Evolutionary conservation across 805 yeast species (phyloP).

Genomic region (Wickerhamomyces canadensis): DNA sequence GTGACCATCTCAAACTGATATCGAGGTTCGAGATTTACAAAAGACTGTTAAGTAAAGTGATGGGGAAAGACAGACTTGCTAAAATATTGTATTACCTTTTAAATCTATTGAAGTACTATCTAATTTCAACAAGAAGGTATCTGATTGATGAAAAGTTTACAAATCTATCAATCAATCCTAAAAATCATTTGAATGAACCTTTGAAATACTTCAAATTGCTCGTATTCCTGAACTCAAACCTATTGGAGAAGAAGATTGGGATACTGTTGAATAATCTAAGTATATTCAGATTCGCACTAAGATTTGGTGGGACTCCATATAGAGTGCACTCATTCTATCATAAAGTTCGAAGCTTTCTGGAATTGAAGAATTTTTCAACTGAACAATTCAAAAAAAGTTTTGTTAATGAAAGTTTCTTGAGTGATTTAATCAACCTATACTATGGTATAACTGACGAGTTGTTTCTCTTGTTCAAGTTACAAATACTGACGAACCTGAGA

Average conservation of each 20-base stretch:
- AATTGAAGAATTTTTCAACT: conserved; percentile 15
- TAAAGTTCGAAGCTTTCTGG: conserved; percentile 27
- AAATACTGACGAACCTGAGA: conserved; percentile 35
- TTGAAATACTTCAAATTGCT: conserved; percentile 19
- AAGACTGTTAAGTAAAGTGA: conserved; percentile 45
- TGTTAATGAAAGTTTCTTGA: conserved; percentile 40
- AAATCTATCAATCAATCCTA: conserved; percentile 23
- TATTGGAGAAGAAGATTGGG: conserved; percentile 29
- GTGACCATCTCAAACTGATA: conserved; percentile 1
- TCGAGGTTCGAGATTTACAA: conserved; percentile 39
- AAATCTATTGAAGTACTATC: conserved; percentile 44
- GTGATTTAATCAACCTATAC: conserved; percentile 51
- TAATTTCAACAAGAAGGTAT: conserved; percentile 33
- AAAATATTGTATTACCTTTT: conserved; percentile 56
- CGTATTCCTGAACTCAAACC: conserved; percentile 25
- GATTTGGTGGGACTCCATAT: conserved; percentile 70
- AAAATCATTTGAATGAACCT: conserved; percentile 20
- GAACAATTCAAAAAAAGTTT: conserved; percentile 24
- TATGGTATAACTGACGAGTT: conserved; percentile 65
- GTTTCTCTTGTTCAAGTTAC: conserved; percentile 47
- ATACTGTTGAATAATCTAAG: conserved; percentile 45
- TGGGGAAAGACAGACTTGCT: conserved; percentile 70
- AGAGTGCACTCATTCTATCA: conserved; percentile 35
- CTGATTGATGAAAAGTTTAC: conserved; percentile 24
- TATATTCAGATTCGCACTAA: conserved; percentile 58